Evolutionary conservation across 2,329 filamentous ascomycete genomes (phyloP), one percentile per base, ranked within the genome.

Genomic region (Sclerotinia subarctica): DNA sequence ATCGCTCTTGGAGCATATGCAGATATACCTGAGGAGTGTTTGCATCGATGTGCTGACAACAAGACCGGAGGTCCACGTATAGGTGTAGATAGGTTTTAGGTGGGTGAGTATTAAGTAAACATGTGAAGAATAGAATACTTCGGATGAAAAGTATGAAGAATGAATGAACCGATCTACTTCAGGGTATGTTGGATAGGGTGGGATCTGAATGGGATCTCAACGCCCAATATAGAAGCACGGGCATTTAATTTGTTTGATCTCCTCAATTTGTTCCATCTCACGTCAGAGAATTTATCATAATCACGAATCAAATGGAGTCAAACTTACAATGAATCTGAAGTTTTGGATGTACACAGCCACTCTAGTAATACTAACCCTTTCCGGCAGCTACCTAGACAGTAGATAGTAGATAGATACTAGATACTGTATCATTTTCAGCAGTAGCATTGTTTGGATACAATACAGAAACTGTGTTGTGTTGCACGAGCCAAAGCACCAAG

Each of bases 101-200:
- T 42, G 38, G 52, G 26, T 46, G 24, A 62, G 47, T 29, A 29
- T 29, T 29, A 29, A 29, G 29, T 29, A 67, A 24, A 62, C 35
- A 67, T 42, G 47, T 62, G 49, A 63, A 62, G 47, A 52, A 67
- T 52, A 62, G 47, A 52, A 67, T 52, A 67, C 49, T 35, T 67
- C 57, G 65, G 65, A 67, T 67, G 65, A 67, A 62, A 63, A 54
- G 21, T 29, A n/a, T 46, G 32, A 42, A 54, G 47, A 53, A 60
- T 35, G 42, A 67, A 62, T 53, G 56, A 67, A 67, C 56, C 42
- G 65, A 67, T 67, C 65, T 67, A 47, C 65, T 63, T 63, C 65
- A 67, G 58, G 65, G 65, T 63, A 52, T 46, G 47, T 42, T 5
- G 35, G 51, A 59, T 46, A n/a, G 46, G 44, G 19, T 66, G n/a